Conservation (phyloP, 2,329 filamentous ascomycete genomes). For the Zymoseptoria pseudotritici region DNA sequence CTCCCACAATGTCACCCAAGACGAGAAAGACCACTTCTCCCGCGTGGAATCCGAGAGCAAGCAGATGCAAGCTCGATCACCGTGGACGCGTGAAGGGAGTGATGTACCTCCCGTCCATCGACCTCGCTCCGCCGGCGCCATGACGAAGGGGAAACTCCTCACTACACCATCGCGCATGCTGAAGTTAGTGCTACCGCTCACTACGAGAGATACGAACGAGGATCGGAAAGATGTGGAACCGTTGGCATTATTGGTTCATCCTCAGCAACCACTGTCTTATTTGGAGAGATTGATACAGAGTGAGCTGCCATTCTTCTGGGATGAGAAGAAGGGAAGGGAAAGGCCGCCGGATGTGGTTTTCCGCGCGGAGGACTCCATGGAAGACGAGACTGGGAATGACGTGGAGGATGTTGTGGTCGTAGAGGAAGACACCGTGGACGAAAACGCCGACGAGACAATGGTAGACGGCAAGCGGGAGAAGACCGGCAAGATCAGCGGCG, state of each 20-base stretch:
- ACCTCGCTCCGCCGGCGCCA: conserved; percentile 46
- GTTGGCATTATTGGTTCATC: conserved; percentile 76
- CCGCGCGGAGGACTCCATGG: conserved; percentile 66
- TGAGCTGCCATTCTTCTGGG: conserved; percentile 59
- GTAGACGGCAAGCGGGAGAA: conserved; percentile 44
- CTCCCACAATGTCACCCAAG: conserved; percentile 37
- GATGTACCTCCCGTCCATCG: conserved; percentile 50
- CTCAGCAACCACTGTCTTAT: conserved; percentile 85
- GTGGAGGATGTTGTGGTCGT: conserved; percentile 18
- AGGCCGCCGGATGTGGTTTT: conserved; percentile 70
- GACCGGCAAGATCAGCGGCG: conserved; percentile 35
- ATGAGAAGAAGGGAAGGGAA: conserved; percentile 53
- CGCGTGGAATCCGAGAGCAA: conserved; percentile 41
- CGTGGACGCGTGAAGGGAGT: conserved; percentile 59
- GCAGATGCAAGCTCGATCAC: conserved; percentile 52
- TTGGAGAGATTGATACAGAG: conserved; percentile 83
- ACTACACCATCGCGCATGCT: conserved; percentile 74
- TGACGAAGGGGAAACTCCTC: conserved; percentile 68
- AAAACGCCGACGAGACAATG: conserved; percentile 42
- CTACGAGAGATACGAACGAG: conserved; percentile 50
- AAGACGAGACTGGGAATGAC: conserved; percentile 42
- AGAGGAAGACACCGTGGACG: conserved; percentile 34
- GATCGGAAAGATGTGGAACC: conserved; percentile 70
- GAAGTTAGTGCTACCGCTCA: conserved; percentile 71
- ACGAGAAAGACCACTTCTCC: conserved; percentile 41